These are phyloP conservation scores for Aspergillus awamori DNA, from an alignment of 2,329 filamentous ascomycete genomes.

Conservation along the genomic window DNA sequence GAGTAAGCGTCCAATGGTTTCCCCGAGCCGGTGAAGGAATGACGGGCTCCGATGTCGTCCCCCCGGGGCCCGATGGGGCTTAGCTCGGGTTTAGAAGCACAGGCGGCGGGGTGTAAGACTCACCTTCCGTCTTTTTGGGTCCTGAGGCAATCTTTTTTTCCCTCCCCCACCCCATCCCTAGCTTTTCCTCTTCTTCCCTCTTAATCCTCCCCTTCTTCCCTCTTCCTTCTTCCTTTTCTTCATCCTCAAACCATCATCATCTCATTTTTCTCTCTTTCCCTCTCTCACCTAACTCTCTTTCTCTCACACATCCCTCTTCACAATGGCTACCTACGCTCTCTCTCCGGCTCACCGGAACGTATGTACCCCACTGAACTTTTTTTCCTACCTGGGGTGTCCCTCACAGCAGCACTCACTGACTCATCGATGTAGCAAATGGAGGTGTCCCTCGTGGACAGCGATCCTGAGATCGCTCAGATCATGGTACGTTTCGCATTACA, in stretches of 20 bases:
- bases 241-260: slow-evolving; percentile 8
- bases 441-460: slow-evolving; percentile 86
- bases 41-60: slow-evolving; percentile 20
- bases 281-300: slow-evolving; percentile 7
- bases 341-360: slow-evolving; percentile 68
- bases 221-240: slow-evolving; percentile 8
- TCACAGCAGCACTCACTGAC: slow-evolving; percentile 40
- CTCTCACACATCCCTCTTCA: slow-evolving; percentile 23
- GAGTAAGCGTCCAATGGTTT: background rate
- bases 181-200: slow-evolving; percentile 12
- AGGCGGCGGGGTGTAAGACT: background rate
- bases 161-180: slow-evolving; percentile 12
- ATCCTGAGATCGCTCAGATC: slow-evolving; percentile 93
- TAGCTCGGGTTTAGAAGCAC: too few species aligned
- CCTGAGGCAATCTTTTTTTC: slow-evolving; percentile 19
- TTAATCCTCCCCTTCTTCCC: slow-evolving; percentile 7
- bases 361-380: slow-evolving; percentile 35
- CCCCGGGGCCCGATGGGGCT: slow-evolving; percentile 6
- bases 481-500: slow-evolving; percentile 67
- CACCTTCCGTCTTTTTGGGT: background rate
- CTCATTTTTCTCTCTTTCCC: slow-evolving; percentile 11
- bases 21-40: slow-evolving; percentile 8
- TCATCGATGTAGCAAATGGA: slow-evolving; percentile 76
- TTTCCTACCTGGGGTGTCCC: slow-evolving; percentile 5
- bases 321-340: slow-evolving; percentile 62